Percentiles rank a stretch among this genome's conserved stretches.
Conservation (phyloP, 2,329 filamentous ascomycete species). For the Aschersonia sp. region DNA sequence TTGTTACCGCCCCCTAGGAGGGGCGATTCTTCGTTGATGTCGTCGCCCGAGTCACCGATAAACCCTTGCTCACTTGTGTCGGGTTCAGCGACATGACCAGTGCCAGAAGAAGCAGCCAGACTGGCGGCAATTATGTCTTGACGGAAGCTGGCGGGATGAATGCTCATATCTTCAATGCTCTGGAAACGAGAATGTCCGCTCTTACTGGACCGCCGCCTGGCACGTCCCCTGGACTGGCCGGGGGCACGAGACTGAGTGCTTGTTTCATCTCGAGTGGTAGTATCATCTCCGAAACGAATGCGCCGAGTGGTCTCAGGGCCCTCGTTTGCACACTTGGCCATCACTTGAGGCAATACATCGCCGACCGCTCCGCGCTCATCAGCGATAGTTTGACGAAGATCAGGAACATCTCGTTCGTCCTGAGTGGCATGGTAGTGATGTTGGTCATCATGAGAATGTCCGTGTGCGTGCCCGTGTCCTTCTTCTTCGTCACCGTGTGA, state of each 20-base stretch:
- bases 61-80: slow-evolving; percentile 34
- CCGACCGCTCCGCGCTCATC: slow-evolving; percentile 44
- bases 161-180: slow-evolving; percentile 60
- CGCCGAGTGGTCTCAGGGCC: slow-evolving; percentile 21
- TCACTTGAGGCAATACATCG: slow-evolving; percentile 48
- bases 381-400: slow-evolving; percentile 25
- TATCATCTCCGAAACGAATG: slow-evolving; percentile 23
- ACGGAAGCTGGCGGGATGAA: slow-evolving; percentile 80
- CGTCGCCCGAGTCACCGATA: slow-evolving; percentile 23
- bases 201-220: slow-evolving; percentile 29
- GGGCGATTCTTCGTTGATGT: slow-evolving; percentile 29
- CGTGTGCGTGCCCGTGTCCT: slow-evolving; percentile 36
- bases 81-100: slow-evolving; percentile 39
- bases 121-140: slow-evolving; percentile 86
- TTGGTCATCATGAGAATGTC: slow-evolving; percentile 28
- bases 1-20: slow-evolving; percentile 22
- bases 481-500: slow-evolving; percentile 49
- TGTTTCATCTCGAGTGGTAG: slow-evolving; percentile 11
- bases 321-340: slow-evolving; percentile 33
- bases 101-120: slow-evolving; percentile 32
- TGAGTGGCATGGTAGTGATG: slow-evolving; percentile 26
- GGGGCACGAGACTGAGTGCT: slow-evolving; percentile 16
- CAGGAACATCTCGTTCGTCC: slow-evolving; percentile 31
- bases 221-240: slow-evolving; percentile 22
- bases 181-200: slow-evolving; percentile 44